phyloP scores from a whole-genome alignment of 129 eudicot species.

The Saposhnikovia divaricata region DNA sequence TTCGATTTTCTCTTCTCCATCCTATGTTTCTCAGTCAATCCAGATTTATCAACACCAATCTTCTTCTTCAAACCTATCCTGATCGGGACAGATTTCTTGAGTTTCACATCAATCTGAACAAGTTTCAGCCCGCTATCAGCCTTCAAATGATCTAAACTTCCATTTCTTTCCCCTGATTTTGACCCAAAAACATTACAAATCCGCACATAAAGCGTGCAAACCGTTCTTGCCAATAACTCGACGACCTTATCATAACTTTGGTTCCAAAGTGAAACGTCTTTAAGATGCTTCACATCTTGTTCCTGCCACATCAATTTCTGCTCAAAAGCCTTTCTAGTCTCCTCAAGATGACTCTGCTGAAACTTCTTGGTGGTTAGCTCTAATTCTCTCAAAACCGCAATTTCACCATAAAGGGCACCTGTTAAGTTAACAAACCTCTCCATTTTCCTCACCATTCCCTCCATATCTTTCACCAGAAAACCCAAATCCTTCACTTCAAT shows the following conservation, averaged over 20 bases:
- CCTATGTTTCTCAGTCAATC: constrained; percentile 16
- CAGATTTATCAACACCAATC: constrained; percentile 25
- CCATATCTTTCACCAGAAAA: constrained; percentile 85
- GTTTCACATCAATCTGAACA: constrained; percentile 17
- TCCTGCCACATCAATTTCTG: constrained; percentile 91
- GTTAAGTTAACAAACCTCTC: constrained; percentile 72
- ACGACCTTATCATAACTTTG: constrained; percentile 73
- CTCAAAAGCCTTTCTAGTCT: constrained; percentile 57
- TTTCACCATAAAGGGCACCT: constrained; percentile 45
- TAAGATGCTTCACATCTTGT: constrained; percentile 69
- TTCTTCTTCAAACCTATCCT: constrained; percentile 24
- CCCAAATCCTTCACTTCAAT: constrained; percentile 62
- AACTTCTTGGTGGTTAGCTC: constrained; percentile 53
- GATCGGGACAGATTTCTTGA: background rate
- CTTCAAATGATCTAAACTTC: constrained; percentile 29
- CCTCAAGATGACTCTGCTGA: constrained; percentile 55
- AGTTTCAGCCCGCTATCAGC: constrained; percentile 11
- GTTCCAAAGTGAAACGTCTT: constrained; percentile 72
- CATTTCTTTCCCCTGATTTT: constrained; percentile 29
- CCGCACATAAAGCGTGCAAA: constrained; percentile 64
- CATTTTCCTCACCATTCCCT: constrained; percentile 70
- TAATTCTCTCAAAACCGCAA: constrained; percentile 71
- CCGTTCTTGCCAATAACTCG: constrained; percentile 67
- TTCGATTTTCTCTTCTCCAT: constrained; percentile 21
- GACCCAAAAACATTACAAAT: constrained; percentile 43